Evolutionary conservation across 2,329 filamentous ascomycete genomes (phyloP).

Genomic region (Penicillium vulpinum): DNA sequence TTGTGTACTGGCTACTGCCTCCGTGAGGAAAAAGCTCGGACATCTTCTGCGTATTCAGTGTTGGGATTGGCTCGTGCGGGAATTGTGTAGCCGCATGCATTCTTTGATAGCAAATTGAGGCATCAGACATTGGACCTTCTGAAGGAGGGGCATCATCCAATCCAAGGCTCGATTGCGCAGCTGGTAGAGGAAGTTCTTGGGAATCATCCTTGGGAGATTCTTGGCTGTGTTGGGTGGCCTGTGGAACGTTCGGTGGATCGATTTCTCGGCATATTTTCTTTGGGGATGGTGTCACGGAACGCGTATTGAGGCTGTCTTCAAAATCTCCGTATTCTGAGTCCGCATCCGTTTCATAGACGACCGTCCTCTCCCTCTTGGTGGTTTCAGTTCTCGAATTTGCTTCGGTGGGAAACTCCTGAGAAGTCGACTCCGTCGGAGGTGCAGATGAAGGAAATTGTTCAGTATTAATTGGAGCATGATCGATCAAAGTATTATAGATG

Average conservation of each 20-base stretch:
- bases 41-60: slow-evolving; percentile 38
- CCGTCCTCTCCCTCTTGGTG: slow-evolving; percentile 27
- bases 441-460: slow-evolving; percentile 1
- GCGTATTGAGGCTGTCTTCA: slow-evolving; percentile 20
- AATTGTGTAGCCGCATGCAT: slow-evolving; percentile 39
- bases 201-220: slow-evolving; percentile 27
- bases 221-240: slow-evolving; percentile 8
- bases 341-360: slow-evolving; percentile 47
- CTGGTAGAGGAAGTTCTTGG: slow-evolving; percentile 34
- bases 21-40: slow-evolving; percentile 41
- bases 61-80: slow-evolving; percentile 38
- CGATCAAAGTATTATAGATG: not conserved
- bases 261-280: not conserved
- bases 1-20: slow-evolving; percentile 20
- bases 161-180: slow-evolving; percentile 23
- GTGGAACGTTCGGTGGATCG: not conserved
- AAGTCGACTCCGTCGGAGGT: slow-evolving; percentile 1
- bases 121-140: slow-evolving; percentile 35
- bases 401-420: not conserved
- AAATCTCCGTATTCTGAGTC: slow-evolving; percentile 39
- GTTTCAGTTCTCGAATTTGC: not conserved
- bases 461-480: not conserved
- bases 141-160: slow-evolving; percentile 26
- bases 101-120: slow-evolving; percentile 41
- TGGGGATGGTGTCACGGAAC: slow-evolving; percentile 11